phyloP scores from a whole-genome alignment of 805 yeast genomes.

The Candida silvicultrix region DNA sequence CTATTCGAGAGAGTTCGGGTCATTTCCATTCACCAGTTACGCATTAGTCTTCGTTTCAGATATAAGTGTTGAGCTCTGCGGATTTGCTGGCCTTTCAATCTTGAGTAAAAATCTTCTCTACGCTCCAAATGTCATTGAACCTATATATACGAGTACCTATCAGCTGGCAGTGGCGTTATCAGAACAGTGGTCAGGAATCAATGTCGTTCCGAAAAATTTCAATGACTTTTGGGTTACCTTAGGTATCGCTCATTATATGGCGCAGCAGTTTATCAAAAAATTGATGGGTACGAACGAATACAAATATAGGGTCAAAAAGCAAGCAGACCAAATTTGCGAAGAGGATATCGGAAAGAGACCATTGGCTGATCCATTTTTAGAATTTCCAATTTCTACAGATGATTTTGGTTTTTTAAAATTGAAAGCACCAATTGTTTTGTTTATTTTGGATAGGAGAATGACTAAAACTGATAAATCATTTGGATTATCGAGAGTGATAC shows the following conservation, averaged over 20 bases:
- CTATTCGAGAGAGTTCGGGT: constrained; percentile 83
- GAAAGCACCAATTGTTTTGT: constrained; percentile 82
- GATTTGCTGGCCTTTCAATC: constrained; percentile 72
- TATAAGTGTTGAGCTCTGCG: constrained; percentile 39
- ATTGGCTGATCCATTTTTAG: constrained; percentile 60
- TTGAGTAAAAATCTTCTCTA: constrained; percentile 59
- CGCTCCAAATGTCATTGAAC: constrained; percentile 71
- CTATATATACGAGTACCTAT: constrained; percentile 66
- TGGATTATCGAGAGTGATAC: constrained; percentile 86
- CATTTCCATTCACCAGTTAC: constrained; percentile 85
- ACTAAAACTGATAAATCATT: constrained; percentile 93
- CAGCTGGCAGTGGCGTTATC: constrained; percentile 65
- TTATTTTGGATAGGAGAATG: constrained; percentile 85
- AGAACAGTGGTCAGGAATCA: constrained; percentile 90
- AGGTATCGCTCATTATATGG: constrained; percentile 83
- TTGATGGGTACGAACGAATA: constrained; percentile 83
- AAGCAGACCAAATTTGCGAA: constrained; percentile 60
- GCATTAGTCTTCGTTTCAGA: constrained; percentile 69
- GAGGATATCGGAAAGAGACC: constrained; percentile 79
- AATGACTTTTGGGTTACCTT: constrained; percentile 86
- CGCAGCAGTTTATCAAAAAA: constrained; percentile 57
- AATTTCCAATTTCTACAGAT: constrained; percentile 54
- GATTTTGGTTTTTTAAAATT: constrained; percentile 67
- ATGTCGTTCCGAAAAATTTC: constrained; percentile 72
- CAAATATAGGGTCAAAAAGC: constrained; percentile 59